A percentile compares a stretch with the other conserved stretches of the same genome.
phyloP scores from a whole-genome alignment of 441 rosid genomes.

The Kokia cookei region DNA sequence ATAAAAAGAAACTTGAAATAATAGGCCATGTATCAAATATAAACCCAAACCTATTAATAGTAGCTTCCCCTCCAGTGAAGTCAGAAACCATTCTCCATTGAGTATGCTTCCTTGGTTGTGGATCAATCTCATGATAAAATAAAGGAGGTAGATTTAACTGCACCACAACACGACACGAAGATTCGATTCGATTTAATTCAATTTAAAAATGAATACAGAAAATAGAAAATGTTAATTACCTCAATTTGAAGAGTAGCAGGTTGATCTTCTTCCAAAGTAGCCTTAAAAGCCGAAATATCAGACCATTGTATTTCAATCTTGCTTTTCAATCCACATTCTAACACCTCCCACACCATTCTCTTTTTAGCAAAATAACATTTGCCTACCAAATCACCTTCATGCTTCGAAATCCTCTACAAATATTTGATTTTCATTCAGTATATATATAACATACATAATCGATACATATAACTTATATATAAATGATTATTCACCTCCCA shows the following conservation, averaged over 20 bases:
- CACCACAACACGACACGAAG: neutral
- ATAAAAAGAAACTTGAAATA: no score
- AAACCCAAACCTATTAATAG: conserved; percentile 24
- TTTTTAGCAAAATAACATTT: conserved; percentile 48
- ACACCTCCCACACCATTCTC: conserved; percentile 52
- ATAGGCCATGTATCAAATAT: neutral
- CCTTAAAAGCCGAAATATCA: conserved; percentile 38
- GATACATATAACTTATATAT: neutral
- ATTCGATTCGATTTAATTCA: neutral
- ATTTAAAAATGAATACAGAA: neutral
- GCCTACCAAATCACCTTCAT: conserved; percentile 50
- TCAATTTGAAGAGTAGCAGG: conserved; percentile 39
- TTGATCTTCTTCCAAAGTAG: conserved; percentile 15
- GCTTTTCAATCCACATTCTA: conserved; percentile 28
- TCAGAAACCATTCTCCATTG: conserved; percentile 37
- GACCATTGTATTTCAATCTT: conserved; percentile 57
- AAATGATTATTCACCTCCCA: conserved; percentile 36
- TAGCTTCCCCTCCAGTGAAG: conserved; percentile 49
- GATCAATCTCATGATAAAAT: conserved; percentile 40
- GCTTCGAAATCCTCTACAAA: conserved; percentile 25
- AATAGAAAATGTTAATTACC: conserved; percentile 15
- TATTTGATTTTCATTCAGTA: neutral
- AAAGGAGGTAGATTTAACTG: conserved; percentile 24
- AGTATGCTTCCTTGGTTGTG: conserved; percentile 56
- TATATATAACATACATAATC: neutral